These are phyloP conservation scores for Cordyceps militaris DNA, from an alignment of 2,329 filamentous ascomycete species.

Conservation along the genomic window DNA sequence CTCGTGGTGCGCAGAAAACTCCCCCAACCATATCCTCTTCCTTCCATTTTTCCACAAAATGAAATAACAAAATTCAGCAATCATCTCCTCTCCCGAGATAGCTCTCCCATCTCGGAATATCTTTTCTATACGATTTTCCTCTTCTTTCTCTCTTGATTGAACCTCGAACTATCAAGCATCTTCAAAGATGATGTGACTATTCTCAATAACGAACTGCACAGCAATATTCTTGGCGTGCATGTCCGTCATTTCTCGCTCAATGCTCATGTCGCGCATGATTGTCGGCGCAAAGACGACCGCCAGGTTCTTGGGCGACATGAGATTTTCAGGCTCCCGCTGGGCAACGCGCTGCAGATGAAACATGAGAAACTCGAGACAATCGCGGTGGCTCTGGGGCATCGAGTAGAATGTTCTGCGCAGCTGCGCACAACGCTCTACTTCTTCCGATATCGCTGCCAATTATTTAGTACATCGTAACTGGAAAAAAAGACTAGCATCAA, in stretches of 20 bases:
- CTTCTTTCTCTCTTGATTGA: neutral
- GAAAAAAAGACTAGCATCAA: slow-evolving; percentile 14
- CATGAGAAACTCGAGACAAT: slow-evolving; percentile 87
- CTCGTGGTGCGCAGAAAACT: slow-evolving; percentile 8
- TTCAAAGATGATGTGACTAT: slow-evolving; percentile 74
- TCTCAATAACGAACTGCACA: slow-evolving; percentile 88
- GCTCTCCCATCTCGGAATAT: too few relatives aligned
- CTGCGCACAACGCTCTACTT: slow-evolving; percentile 61
- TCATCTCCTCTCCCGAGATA: too few relatives aligned
- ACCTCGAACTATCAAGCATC: slow-evolving; percentile 25
- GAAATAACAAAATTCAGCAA: neutral
- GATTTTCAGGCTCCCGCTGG: slow-evolving; percentile 71
- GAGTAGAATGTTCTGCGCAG: slow-evolving; percentile 67
- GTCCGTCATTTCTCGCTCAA: slow-evolving; percentile 93
- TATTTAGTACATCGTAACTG: slow-evolving; percentile 15
- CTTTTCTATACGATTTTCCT: neutral
- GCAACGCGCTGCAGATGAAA: slow-evolving; percentile 89
- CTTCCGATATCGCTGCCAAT: slow-evolving; percentile 54
- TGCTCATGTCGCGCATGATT: slow-evolving; percentile 84
- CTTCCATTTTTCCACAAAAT: neutral
- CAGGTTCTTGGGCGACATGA: slow-evolving; percentile 95
- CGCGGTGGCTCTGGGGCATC: slow-evolving; percentile 75
- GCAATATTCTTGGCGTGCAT: slow-evolving; percentile 90
- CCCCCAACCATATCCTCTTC: slow-evolving; percentile 6
- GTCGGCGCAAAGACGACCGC: slow-evolving; percentile 97